Conservation (phyloP, 2,329 filamentous ascomycete species). For the Talaromyces amestolkiae region DNA sequence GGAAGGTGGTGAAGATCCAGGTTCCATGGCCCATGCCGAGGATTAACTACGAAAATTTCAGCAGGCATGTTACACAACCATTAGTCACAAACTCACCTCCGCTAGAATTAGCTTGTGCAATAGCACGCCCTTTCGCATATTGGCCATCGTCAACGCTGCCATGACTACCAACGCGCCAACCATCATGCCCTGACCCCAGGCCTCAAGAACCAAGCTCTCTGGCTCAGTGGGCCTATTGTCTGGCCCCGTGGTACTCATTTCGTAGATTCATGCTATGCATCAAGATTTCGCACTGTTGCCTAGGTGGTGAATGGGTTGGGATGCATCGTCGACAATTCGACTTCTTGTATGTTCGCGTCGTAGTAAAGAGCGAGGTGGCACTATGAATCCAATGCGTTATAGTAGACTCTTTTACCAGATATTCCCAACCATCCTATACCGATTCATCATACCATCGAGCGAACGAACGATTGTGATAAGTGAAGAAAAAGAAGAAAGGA, state of each 20-base stretch:
- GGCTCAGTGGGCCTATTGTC: conserved; percentile 24
- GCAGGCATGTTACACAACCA: neutral
- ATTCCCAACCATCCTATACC: neutral
- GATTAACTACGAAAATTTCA: conserved; percentile 44
- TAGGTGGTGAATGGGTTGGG: too few relatives aligned
- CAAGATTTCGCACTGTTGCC: neutral
- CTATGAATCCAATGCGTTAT: neutral
- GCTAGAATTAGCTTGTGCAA: conserved; percentile 52
- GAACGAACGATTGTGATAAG: neutral
- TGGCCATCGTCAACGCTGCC: conserved; percentile 49
- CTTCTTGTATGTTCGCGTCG: neutral
- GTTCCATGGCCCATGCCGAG: conserved; percentile 58
- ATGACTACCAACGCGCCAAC: conserved; percentile 51
- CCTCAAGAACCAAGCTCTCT: conserved; percentile 43
- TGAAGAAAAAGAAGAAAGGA: too few relatives aligned
- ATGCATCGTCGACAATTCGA: neutral
- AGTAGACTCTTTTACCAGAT: too few relatives aligned
- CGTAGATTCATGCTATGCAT: neutral
- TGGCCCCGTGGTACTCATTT: neutral
- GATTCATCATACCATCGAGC: neutral
- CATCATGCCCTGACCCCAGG: conserved; percentile 52
- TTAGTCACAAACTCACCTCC: conserved; percentile 36
- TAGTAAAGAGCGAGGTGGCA: neutral
- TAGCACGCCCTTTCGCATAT: conserved; percentile 48
- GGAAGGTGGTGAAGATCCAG: conserved; percentile 57